Evolutionary conservation across 257 asterid genomes (phyloP), one percentile per base, ranked within the genome.

Genomic region (Nicotiana paniculata): DNA sequence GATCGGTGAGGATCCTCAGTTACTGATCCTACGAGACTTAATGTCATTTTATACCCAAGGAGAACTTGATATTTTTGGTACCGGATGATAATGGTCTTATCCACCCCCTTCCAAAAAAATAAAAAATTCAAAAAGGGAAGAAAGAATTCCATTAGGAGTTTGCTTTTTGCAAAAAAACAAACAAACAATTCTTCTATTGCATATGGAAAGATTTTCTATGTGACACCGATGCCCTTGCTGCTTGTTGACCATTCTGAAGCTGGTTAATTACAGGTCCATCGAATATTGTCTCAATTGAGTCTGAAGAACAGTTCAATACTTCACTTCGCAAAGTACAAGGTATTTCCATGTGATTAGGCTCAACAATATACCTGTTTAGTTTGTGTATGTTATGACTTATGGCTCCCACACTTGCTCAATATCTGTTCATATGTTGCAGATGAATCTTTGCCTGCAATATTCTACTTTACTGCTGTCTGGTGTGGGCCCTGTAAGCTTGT

Each of bases 381-480:
- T 72, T 46, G 61, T 46, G 46, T 26, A 13, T n/a, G 39, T 26
- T 26, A 51, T 15, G 79, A 51, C 4, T 75, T 75, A 15, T 51
- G 3, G 26, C 28, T 15, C 63, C 55, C 4, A 13, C 33, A 13
- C 43, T 75, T 75, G 63, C 63, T 75, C 15, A 51, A 51, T 39
- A 51, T 51, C 63, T 75, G 63, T 75, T 51, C 24, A 8, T 85
- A 61, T 88, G 77, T 57, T 88, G 86, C 85, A 94, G 98, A 92
- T 83, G 99, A 96, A 81, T 91, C 94, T 46, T 86, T 90, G 89
- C 98, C 98, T 17, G 92, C 98, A 10, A 82, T 96, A 85, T 94
- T 96, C 90, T 96, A 96, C 91, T 96, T 92, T 64, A 96, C 99
- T 5, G 99, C 99, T 32, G 97, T 84, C 88, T 96, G 99, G 99